Conservation (phyloP, 2,329 filamentous ascomycete genomes). For the Neoarthrinium moseri region DNA sequence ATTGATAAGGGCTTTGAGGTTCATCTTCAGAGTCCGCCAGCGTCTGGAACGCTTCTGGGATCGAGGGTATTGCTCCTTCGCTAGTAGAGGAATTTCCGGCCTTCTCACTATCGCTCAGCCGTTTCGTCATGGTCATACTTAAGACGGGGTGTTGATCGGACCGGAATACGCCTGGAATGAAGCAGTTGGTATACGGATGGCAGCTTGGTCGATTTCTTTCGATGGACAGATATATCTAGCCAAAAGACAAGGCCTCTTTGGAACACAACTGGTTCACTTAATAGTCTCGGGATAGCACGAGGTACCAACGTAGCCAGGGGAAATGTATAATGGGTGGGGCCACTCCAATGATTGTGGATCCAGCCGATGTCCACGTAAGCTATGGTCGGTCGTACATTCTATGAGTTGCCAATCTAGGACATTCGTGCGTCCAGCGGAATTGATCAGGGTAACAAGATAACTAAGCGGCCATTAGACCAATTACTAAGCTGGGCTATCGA, state of each 20-base stretch:
- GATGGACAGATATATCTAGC: too few species aligned
- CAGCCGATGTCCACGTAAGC: background rate
- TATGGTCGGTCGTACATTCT: background rate
- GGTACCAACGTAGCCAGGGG: too few species aligned
- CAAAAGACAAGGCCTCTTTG: too few species aligned
- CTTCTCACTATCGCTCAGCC: background rate
- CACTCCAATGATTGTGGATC: background rate
- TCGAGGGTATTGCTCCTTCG: background rate
- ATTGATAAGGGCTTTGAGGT: background rate
- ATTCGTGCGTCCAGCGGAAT: background rate
- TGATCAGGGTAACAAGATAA: background rate
- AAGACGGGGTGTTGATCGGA: background rate
- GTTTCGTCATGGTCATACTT: background rate
- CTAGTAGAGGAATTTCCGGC: background rate
- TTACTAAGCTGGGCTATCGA: background rate
- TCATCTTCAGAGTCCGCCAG: slow-evolving; percentile 1
- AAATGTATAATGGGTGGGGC: background rate
- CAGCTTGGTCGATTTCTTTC: background rate
- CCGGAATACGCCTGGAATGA: background rate
- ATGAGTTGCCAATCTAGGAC: background rate
- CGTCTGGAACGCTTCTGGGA: background rate
- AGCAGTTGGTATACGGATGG: background rate
- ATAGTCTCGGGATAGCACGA: too few species aligned
- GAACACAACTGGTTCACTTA: too few species aligned
- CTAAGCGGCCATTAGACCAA: background rate